Evolutionary conservation across 257 asterid species (phyloP), one percentile per base, ranked within the genome.

Genomic region (Solanum pinnatisectum): DNA sequence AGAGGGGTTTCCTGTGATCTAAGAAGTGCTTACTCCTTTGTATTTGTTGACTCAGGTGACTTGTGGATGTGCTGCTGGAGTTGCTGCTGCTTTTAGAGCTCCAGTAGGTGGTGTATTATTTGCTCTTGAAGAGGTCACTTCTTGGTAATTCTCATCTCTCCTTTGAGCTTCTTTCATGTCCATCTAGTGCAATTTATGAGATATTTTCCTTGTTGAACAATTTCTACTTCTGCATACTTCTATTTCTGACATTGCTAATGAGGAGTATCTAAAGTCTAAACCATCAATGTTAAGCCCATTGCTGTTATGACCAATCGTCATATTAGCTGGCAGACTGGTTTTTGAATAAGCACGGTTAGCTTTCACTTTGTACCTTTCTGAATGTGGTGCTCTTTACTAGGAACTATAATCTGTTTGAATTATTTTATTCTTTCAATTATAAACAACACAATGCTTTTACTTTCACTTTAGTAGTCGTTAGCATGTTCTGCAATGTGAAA

Each of bases 51-150:
- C 89, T 92, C 91, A 97, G 99, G 99, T 97, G 89, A 97, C 99
- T 82, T 97, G 99, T 93, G 99, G 99, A 94, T 97, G 99, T 94
- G 99, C 99, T 92, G 99, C 99, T 85, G 99, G 99, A 87, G 99
- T 97, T 85, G 98, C 99, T 93, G 99, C 99, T 91, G 99, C 99
- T 84, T 97, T 97, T 90, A 94, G 99, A 94, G 98, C 99, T 91
- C 99, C 99, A 44, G 99, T 97, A 88, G 99, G 99, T 82, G 99
- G 99, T 88, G 99, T 97, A 73, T 88, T 97, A 87, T 97, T 97
- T 93, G 99, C 99, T 39, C 90, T 97, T 82, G 99, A 97, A 92
- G 99, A 97, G 93, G 99, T 97, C 81, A 96, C 99, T 60, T 97
- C 99, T 79, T 97, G 99, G 99, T 96, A 96, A 86, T 89, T 71